Base-by-base conservation (phyloP, 768 basidiomycete species). In the Russula ochroleuca region DNA sequence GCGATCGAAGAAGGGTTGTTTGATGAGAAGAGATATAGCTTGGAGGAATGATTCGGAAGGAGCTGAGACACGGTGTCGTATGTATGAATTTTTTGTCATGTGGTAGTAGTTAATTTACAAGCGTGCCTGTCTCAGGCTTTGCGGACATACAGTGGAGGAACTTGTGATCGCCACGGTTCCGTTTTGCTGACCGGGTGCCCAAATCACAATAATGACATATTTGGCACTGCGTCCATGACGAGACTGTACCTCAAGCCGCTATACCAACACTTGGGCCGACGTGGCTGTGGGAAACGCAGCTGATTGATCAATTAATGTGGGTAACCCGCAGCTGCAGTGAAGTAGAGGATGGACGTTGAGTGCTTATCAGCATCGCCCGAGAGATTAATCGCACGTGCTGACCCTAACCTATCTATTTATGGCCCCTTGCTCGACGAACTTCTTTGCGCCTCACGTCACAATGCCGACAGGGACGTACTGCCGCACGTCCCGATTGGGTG, bases 1-100 rank as follows among this genome's bases (percentile, higher is more conserved):
- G 87, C 86, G 0, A 80, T 81, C 31, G 81, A 87, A 63, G 83
- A 83, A 64, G 78, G 78, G 0, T 7, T 84, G 33, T 78, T 74
- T 25, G 67, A 67, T 68, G 74, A 68, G 53, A 67, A 58, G 19
- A 68, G 74, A 33, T 75, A 75, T 65, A 62, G 56, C 45, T 38
- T 62, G 60, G 67, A 68, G 40, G 63, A 40, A 40, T 59, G 40
- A 50, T 28, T 28, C 28, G 28, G 4, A 21, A 25, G 37, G 23
- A 17, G 40, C 4, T 3, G n/a, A 10, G 10, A 15, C 5, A 38
- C 31, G 23, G 45, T 9, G 33, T 28, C 40, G 41, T 23, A 21
- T 35, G 25, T 11, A 45, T 33, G 45, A n/a, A 5, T 38, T 38
- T 11, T 14, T 49, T 38, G 17, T 40, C 50, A n/a, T 56, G 48